Base-by-base conservation (phyloP, 192 early-diverging fungal species). In the Coemansia sp. region DNA sequence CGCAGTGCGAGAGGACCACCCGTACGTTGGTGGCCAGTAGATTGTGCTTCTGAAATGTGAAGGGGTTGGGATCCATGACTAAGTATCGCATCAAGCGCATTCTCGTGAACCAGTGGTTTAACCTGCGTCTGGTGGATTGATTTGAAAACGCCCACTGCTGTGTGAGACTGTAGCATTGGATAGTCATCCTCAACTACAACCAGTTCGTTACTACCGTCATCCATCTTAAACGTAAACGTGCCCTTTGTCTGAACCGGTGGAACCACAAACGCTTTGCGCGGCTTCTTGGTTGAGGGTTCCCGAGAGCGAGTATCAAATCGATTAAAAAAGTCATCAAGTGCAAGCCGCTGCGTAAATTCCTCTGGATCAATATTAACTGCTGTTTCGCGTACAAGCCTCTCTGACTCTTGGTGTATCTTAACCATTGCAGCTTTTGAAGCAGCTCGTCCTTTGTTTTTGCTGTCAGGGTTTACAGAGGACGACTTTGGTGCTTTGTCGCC, bases 311-410 rank as follows among this genome's bases (percentile, higher is more conserved):
- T 22, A 30, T 75, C 66, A 57, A 68, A 80, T 20, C 62, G 68
- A 2, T 56, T 23, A 7, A 68, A 75, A 58, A 74, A 80, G 50
- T 64, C 72, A 8, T 30, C 39, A 2, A 80, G 66, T 3, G 24
- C 25, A 17, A 80, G 64, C 0, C 62, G 64, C 19, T 27, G 51
- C 2, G 78, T 80, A 36, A 61, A 80, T 10, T 80, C 78, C 21
- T 64, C 9, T 2, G 78, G 78, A 32, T 80, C 66, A 27, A 80
- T 64, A 10, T 61, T 55, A 23, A 80, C 72, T 0, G 68, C 61
- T 23, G 78, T 80, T 25, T 80, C 78, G 46, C 78, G 78, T 24
- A 80, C 57, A n/a, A 82, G 62, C 0, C 79, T 70, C 39, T 72
- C 74, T 14, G 79, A 73, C 54, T 82, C 79, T 51, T 72, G 69